phyloP scores from a whole-genome alignment of 768 basidiomycete species.

The Suillus occidentalis region DNA sequence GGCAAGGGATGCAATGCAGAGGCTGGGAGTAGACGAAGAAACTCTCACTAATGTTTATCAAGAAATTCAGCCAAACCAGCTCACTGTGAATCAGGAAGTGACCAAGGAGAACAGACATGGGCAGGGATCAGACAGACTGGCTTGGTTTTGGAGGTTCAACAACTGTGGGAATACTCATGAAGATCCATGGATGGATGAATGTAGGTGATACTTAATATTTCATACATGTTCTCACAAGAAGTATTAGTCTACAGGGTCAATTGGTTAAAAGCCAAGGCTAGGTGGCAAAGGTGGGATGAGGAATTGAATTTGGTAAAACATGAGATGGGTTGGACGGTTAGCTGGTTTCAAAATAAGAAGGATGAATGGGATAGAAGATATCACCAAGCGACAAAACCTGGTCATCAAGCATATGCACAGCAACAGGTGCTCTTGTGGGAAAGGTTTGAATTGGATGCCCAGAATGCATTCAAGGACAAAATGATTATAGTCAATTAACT shows the following conservation, averaged over 20 bases:
- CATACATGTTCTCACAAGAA: background rate
- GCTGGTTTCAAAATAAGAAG: slow-evolving; percentile 11
- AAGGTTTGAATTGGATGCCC: background rate
- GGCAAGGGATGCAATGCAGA: too few species aligned
- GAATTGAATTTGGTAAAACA: slow-evolving; percentile 16
- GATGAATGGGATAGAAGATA: background rate
- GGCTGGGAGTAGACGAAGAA: too few species aligned
- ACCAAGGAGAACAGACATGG: too few species aligned
- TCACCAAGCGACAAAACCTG: background rate
- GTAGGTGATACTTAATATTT: background rate
- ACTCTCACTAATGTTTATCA: too few species aligned
- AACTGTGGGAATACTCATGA: background rate
- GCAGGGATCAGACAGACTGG: too few species aligned
- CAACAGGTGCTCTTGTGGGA: background rate
- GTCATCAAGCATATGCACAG: slow-evolving; percentile 1
- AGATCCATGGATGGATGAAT: slow-evolving; percentile 3
- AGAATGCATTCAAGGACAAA: background rate
- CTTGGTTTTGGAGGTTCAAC: too few species aligned
- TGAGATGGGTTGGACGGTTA: slow-evolving; percentile 21
- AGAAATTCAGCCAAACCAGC: too few species aligned
- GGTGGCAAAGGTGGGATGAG: slow-evolving; percentile 19
- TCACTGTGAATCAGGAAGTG: too few species aligned
- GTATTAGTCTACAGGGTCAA: slow-evolving; percentile 9
- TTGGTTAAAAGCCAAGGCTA: slow-evolving; percentile 18
- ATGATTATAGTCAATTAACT: background rate